Evolutionary conservation across 2,329 filamentous ascomycete genomes (phyloP).

Genomic region (Tolypocladium guangdongense): DNA sequence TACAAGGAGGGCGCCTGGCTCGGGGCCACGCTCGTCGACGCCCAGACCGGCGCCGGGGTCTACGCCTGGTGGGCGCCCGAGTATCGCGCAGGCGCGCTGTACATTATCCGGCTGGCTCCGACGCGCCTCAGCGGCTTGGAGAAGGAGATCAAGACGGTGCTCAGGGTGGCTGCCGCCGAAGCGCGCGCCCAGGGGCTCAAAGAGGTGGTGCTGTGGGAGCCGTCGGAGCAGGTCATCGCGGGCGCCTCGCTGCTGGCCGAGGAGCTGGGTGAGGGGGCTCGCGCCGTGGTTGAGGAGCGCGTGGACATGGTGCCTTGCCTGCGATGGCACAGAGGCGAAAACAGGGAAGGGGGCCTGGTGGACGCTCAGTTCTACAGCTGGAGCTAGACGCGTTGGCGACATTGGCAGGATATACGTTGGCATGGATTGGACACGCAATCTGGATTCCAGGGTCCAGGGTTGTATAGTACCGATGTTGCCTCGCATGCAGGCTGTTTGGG

Average conservation of each 20-base stretch:
- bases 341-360: constrained; percentile 10
- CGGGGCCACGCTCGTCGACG: constrained; percentile 3
- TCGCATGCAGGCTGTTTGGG: neutral
- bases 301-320: constrained; percentile 21
- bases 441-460: neutral
- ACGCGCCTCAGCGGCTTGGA: constrained; percentile 11
- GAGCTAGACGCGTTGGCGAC: neutral
- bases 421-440: neutral
- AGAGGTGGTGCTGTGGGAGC: constrained; percentile 26
- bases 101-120: constrained; percentile 7
- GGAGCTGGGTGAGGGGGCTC: constrained; percentile 24
- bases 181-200: constrained; percentile 18
- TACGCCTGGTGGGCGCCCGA: constrained; percentile 27
- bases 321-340: constrained; percentile 21
- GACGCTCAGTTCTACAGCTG: constrained; percentile 21
- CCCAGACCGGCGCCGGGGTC: constrained; percentile 7
- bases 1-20: neutral
- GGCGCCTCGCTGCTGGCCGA: constrained; percentile 19
- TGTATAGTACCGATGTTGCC: neutral
- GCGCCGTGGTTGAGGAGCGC: constrained; percentile 18
- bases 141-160: constrained; percentile 14
- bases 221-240: constrained; percentile 15
- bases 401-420: neutral
- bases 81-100: constrained; percentile 12
- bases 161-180: constrained; percentile 22